phyloP scores from a whole-genome alignment of 2,329 filamentous ascomycete genomes.

The Akanthomyces uredinophilus region DNA sequence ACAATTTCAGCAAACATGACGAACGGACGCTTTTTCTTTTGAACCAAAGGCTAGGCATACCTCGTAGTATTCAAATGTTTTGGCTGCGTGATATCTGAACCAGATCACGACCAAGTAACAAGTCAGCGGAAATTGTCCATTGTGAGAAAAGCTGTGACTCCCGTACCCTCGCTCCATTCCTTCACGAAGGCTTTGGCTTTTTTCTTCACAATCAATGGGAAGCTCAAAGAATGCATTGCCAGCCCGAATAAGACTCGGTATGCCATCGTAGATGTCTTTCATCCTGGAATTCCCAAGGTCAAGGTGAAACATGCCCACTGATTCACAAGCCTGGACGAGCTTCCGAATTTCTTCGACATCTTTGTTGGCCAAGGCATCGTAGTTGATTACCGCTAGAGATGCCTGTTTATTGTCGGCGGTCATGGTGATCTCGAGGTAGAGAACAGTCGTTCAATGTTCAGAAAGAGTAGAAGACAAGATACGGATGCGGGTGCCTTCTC shows the following conservation, averaged over 20 bases:
- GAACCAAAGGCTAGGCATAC: neutral
- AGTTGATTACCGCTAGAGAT: neutral
- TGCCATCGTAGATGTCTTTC: neutral
- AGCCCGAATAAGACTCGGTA: neutral
- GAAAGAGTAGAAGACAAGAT: neutral
- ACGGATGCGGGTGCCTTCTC: neutral
- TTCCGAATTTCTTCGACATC: slow-evolving; percentile 1
- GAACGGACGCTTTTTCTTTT: neutral
- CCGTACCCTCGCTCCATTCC: slow-evolving; percentile 13
- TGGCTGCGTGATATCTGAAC: slow-evolving; percentile 8
- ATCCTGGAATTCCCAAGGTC: neutral
- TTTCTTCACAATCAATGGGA: slow-evolving; percentile 6
- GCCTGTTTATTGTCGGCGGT: neutral
- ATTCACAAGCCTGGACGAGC: slow-evolving; percentile 8
- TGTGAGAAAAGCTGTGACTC: neutral
- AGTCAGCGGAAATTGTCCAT: neutral
- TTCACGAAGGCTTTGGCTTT: slow-evolving; percentile 6
- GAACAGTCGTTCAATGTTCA: neutral
- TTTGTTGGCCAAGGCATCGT: slow-evolving; percentile 8
- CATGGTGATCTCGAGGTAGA: neutral
- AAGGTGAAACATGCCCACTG: slow-evolving; percentile 8
- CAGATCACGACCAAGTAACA: neutral
- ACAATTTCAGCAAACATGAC: neutral
- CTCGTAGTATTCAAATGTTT: slow-evolving; percentile 14
- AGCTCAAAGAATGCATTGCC: neutral